A percentile compares a stretch with the other conserved stretches of the same genome.
phyloP scores from a whole-genome alignment of 2,329 filamentous ascomycete genomes.

The Ustilaginoidea virens region DNA sequence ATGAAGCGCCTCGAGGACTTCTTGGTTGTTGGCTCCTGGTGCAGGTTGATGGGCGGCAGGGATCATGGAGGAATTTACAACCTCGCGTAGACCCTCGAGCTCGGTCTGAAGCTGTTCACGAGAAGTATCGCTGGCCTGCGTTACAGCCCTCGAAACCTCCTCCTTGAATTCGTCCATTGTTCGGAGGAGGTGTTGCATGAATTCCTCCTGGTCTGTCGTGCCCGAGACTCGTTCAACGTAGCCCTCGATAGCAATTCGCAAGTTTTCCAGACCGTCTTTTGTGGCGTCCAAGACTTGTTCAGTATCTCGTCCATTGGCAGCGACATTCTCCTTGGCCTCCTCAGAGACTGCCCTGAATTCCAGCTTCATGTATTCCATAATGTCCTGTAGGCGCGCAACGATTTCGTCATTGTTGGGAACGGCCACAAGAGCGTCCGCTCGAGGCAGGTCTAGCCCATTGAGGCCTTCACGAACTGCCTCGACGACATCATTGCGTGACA shows the following conservation, averaged over 20 bases:
- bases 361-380: slow-evolving; percentile 42
- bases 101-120: slow-evolving; percentile 61
- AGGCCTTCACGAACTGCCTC: slow-evolving; percentile 48
- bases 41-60: slow-evolving; percentile 34
- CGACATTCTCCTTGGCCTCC: slow-evolving; percentile 61
- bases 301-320: slow-evolving; percentile 64
- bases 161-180: slow-evolving; percentile 53
- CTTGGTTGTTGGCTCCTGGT: slow-evolving; percentile 31
- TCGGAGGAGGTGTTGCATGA: slow-evolving; percentile 51
- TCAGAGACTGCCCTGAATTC: slow-evolving; percentile 46
- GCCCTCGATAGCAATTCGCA: slow-evolving; percentile 64
- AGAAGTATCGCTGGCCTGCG: slow-evolving; percentile 28
- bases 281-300: slow-evolving; percentile 81
- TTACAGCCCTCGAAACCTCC: slow-evolving; percentile 49
- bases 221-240: slow-evolving; percentile 64
- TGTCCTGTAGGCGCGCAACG: slow-evolving; percentile 43
- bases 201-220: slow-evolving; percentile 58
- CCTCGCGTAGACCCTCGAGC: slow-evolving; percentile 66
- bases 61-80: slow-evolving; percentile 55
- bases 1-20: slow-evolving; percentile 55
- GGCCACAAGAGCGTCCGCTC: slow-evolving; percentile 24
- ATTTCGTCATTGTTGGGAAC: slow-evolving; percentile 33
- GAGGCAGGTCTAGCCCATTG: slow-evolving; percentile 30
- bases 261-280: slow-evolving; percentile 70
- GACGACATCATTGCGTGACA: slow-evolving; percentile 47